phyloP scores from a whole-genome alignment of 2,329 filamentous ascomycete genomes.

The Pseudomassariella vexata region DNA sequence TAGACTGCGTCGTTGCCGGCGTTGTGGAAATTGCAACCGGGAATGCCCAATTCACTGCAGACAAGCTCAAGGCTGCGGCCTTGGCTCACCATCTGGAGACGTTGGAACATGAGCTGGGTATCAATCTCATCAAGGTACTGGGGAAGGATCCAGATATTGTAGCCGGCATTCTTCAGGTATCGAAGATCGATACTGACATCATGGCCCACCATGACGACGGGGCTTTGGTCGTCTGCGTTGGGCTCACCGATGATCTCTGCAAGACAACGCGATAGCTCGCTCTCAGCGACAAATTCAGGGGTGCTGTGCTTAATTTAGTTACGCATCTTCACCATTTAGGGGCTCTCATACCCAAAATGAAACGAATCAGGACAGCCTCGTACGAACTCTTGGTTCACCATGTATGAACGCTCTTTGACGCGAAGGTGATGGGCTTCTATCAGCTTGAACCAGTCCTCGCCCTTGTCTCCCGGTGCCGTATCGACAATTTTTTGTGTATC shows the following conservation, averaged over 20 bases:
- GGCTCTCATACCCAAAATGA: constrained; percentile 61
- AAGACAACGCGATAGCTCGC: constrained; percentile 28
- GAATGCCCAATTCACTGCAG: constrained; percentile 58
- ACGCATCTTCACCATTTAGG: not conserved
- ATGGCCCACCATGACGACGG: constrained; percentile 76
- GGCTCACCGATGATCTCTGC: constrained; percentile 27
- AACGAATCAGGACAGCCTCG: constrained; percentile 68
- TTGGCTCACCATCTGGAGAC: constrained; percentile 48
- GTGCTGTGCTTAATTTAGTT: constrained; percentile 23
- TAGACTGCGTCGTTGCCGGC: constrained; percentile 82
- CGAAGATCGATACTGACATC: constrained; percentile 61
- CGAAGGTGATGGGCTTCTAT: constrained; percentile 73
- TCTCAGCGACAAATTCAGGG: constrained; percentile 33
- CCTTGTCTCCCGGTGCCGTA: constrained; percentile 54
- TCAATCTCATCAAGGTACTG: constrained; percentile 64
- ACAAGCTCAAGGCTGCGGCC: constrained; percentile 53
- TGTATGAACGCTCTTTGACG: constrained; percentile 60
- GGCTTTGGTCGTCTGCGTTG: constrained; percentile 16
- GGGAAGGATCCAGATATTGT: constrained; percentile 46
- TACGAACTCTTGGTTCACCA: constrained; percentile 65
- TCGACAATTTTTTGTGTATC: constrained; percentile 57
- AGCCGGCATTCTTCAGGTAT: constrained; percentile 61
- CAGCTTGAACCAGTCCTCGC: constrained; percentile 58
- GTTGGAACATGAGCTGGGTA: constrained; percentile 65
- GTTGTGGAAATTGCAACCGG: constrained; percentile 68